Evolutionary conservation across 106 monocot species (phyloP).

Genomic region (Dendrobium officinale): DNA sequence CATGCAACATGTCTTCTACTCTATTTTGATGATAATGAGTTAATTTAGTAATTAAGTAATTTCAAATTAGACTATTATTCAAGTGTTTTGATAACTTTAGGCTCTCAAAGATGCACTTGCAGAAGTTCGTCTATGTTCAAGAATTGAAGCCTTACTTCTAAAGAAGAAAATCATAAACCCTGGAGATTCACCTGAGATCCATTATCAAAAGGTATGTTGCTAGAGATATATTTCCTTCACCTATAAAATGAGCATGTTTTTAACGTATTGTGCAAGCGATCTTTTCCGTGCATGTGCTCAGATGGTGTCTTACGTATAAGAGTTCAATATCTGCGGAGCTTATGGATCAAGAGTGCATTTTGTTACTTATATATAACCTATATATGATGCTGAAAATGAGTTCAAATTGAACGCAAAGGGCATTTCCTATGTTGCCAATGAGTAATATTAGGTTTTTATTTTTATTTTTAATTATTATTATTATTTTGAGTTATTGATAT

Average conservation of each 20-base stretch:
- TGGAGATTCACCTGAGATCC: conserved; percentile 71
- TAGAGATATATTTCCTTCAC: not conserved
- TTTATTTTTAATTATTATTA: not conserved
- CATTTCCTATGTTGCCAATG: not conserved
- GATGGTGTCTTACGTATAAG: not conserved
- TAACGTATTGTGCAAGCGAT: not conserved
- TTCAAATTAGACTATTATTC: not conserved
- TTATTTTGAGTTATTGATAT: not conserved
- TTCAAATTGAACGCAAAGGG: not conserved
- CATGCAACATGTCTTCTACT: not conserved
- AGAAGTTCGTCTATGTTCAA: conserved; percentile 67
- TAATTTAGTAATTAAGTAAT: not conserved
- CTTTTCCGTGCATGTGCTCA: not conserved
- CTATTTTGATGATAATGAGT: not conserved
- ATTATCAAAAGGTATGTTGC: conserved; percentile 78
- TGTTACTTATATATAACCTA: not conserved
- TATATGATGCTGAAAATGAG: not conserved
- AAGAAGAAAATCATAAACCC: conserved; percentile 67
- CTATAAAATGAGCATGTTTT: not conserved
- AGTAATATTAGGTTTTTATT: not conserved
- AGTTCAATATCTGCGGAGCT: not conserved
- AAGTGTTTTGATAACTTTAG: conserved; percentile 21
- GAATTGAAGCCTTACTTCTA: conserved; percentile 61
- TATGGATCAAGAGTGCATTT: not conserved
- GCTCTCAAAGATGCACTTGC: conserved; percentile 57